A percentile compares a stretch with the other conserved stretches of the same genome.
These are phyloP conservation scores for Fraxinus albicans DNA, from an alignment of 305 asterid species.

Conservation along the genomic window DNA sequence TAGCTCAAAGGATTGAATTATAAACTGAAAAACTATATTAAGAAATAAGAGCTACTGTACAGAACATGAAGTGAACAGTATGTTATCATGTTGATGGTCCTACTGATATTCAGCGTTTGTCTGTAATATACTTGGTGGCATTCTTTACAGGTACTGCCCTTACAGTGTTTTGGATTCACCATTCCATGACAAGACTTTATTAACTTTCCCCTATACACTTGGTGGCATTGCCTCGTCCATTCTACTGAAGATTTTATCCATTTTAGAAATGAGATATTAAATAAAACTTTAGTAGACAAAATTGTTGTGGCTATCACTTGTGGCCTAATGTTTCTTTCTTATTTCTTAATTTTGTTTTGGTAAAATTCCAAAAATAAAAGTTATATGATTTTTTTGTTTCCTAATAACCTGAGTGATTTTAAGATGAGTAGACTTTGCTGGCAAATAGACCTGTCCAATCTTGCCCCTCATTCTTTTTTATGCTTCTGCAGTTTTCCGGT, in stretches of 20 bases:
- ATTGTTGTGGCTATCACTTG: not conserved
- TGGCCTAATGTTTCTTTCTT: not conserved
- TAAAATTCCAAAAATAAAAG: not conserved
- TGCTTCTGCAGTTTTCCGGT: slow-evolving; percentile 73
- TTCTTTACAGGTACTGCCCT: not conserved
- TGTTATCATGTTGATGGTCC: not conserved
- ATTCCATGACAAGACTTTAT: not conserved
- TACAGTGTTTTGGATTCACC: not conserved
- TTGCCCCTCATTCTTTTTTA: not conserved
- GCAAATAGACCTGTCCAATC: not conserved
- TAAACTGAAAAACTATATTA: not conserved
- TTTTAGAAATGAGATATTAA: not conserved
- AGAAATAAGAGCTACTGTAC: not conserved
- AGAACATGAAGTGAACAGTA: not conserved
- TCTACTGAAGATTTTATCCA: not conserved
- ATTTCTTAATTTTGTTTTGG: not conserved
- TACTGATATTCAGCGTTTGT: not conserved
- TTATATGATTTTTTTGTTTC: not conserved
- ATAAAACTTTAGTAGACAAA: not conserved
- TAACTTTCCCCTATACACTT: not conserved
- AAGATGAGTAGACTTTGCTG: not conserved
- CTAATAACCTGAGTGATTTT: not conserved
- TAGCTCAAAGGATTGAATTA: not conserved
- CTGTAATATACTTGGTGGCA: not conserved
- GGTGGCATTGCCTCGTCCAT: not conserved